A percentile compares a stretch with the other conserved stretches of the same genome.
phyloP scores from a whole-genome alignment of 2,329 filamentous ascomycete genomes.

The Trichoderma lentiforme region DNA sequence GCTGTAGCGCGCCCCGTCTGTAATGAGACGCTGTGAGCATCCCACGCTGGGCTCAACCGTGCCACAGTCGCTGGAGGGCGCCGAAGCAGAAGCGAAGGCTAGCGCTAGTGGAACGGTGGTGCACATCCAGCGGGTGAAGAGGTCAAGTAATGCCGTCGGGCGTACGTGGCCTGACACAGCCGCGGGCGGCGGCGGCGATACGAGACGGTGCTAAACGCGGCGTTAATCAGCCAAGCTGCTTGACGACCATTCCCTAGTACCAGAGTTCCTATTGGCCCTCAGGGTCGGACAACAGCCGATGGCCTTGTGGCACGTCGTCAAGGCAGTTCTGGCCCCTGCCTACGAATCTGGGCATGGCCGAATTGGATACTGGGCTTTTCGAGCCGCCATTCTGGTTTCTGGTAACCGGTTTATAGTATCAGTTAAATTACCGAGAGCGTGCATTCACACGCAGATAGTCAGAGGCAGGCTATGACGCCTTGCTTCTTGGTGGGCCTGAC shows the following conservation, averaged over 20 bases:
- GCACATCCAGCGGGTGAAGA: constrained; percentile 11
- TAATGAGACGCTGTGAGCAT: neutral
- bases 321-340: neutral
- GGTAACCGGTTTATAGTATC: neutral
- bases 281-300: constrained; percentile 13
- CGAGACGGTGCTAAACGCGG: constrained; percentile 20
- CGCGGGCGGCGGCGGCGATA: constrained; percentile 22
- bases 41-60: neutral
- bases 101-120: constrained; percentile 8
- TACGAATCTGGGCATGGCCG: neutral
- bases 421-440: neutral
- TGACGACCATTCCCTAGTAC: neutral
- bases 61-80: neutral
- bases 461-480: neutral
- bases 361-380: neutral
- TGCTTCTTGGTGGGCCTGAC: neutral
- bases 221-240: constrained; percentile 11
- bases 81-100: constrained; percentile 13
- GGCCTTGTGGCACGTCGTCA: neutral
- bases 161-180: constrained; percentile 22
- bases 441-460: neutral
- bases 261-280: constrained; percentile 11
- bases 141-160: neutral
- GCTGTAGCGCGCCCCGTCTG: neutral
- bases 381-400: neutral